Base-by-base conservation (phyloP, 2,329 filamentous ascomycete genomes). In the Arthrobotrys iridis region DNA sequence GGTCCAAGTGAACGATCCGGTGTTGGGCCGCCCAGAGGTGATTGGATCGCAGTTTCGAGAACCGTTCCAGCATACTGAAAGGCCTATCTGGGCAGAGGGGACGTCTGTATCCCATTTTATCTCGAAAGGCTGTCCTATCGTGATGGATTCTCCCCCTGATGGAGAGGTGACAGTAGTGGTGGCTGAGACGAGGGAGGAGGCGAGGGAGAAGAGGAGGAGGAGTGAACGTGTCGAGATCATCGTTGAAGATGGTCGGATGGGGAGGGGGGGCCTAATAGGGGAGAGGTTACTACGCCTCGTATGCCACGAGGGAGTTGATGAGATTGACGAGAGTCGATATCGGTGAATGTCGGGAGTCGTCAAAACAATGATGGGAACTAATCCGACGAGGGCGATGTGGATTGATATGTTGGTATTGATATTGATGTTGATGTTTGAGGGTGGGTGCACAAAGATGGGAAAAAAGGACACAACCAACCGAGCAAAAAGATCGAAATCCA, bases 181-280 rank as follows among this genome's bases (percentile, higher is more conserved):
- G 15, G 70, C 70, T 18, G 62, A 67, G 18, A 28, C 55, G 43
- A 66, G 37, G 18, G 46, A 15, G 45, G 70, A 40, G 40, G 60
- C 28, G 13, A 67, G 45, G 35, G 62, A 55, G 52, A 63, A 43
- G 30, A 74, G 22, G 60, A 74, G 22, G 60, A 66, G 43, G 13
- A 65, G 62, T 10, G 50, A 73, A 37, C 68, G 59, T 65, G 60
- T 33, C 26, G 45, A 35, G 41, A 59, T 18, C 68, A 74, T 74
- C n/a, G 52, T 50, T 62, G 59, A 24, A 8, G 46, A 52, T 35
- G 5, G 22, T n/a, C 28, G 48, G 4, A 33, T 11, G 22, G 15
- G 4, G 18, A 10, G 35, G 40, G 15, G 22, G 26, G 33, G 5
- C 15, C 15, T 35, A 15, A 35, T 26, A 24, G 35, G 28, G 30